Evolutionary conservation across 805 yeast species (phyloP), one percentile per base, ranked within the genome.

Genomic region (Limtongia smithiae): DNA sequence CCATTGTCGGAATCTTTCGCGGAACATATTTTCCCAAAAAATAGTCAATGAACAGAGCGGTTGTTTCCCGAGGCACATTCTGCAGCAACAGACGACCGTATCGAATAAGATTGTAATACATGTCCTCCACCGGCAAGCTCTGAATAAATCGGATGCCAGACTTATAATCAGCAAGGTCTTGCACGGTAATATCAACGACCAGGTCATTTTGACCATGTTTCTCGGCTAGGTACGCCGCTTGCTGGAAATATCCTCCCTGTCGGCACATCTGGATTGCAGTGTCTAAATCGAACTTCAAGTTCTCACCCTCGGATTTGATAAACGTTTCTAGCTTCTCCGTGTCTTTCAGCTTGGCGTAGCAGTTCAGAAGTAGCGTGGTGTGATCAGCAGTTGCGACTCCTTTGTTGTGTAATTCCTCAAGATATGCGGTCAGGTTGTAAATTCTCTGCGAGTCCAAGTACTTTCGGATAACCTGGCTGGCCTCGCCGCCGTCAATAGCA

Each of bases 11-110:
- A 4, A 45, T 22, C 37, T 50, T 51, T 24, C 47, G 37, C 2
- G 88, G 83, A 25, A 68, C 70, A 64, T 83, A 91, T 46, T 78
- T 80, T 0, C 97, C 97, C 0, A 97, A 91, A 63, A 91, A 93
- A 0, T 91, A 84, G 25, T 85, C 83, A 43, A 93, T 89, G 49
- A 91, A 71, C 32, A 93, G 67, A 27, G 82, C 82, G 1, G 96
- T 89, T 0, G 95, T 84, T 48, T 83, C 88, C 49, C 84, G 77
- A 0, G 97, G 97, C 33, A 79, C 68, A 39, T 72, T 63, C 32
- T 84, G 85, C 41, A 91, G 71, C 25, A 91, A 68, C 1, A 68
- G 61, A 51, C 85, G 80, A 2, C 91, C 82, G 60, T 77, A 80
- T 25, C 81, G 81, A 6, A 81, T 76, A 42, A 90, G 68, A 7